Evolutionary conservation across 2,329 filamentous ascomycete species (phyloP).

Genomic region (Drechslerella dactyloides): DNA sequence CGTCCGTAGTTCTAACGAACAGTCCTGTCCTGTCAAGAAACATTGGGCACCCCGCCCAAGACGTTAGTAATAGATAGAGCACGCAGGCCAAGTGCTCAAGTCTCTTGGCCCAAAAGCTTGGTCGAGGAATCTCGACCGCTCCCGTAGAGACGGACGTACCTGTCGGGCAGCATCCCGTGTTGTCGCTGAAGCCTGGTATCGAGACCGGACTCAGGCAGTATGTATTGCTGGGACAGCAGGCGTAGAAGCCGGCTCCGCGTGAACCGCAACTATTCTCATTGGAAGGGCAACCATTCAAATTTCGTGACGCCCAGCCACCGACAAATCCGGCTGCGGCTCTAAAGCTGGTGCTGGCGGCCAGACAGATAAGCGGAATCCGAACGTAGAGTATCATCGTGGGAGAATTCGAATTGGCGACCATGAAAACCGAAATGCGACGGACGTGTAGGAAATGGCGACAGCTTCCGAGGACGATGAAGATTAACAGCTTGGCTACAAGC

Average conservation of each 20-base stretch:
- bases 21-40: slow-evolving; percentile 12
- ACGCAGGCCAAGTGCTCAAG: background rate
- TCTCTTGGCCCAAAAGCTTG: slow-evolving; percentile 1
- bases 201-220: slow-evolving; percentile 10
- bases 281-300: background rate
- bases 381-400: too few species aligned
- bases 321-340: background rate
- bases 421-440: too few species aligned
- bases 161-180: slow-evolving; percentile 27
- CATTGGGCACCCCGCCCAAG: background rate
- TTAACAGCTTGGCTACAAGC: too few species aligned
- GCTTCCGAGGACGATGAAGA: too few species aligned
- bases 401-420: too few species aligned
- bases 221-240: slow-evolving; percentile 25
- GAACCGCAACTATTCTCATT: slow-evolving; percentile 7
- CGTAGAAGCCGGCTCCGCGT: slow-evolving; percentile 15
- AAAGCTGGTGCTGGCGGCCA: too few species aligned
- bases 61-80: background rate
- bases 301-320: slow-evolving; percentile 30
- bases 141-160: slow-evolving; percentile 1
- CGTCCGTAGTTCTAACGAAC: slow-evolving; percentile 11
- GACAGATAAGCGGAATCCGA: too few species aligned
- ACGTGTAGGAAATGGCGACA: too few species aligned
- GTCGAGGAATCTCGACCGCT: background rate
- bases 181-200: slow-evolving; percentile 17